Evolutionary conservation across 805 yeast species (phyloP).

Genomic region (Candida stauntonica): DNA sequence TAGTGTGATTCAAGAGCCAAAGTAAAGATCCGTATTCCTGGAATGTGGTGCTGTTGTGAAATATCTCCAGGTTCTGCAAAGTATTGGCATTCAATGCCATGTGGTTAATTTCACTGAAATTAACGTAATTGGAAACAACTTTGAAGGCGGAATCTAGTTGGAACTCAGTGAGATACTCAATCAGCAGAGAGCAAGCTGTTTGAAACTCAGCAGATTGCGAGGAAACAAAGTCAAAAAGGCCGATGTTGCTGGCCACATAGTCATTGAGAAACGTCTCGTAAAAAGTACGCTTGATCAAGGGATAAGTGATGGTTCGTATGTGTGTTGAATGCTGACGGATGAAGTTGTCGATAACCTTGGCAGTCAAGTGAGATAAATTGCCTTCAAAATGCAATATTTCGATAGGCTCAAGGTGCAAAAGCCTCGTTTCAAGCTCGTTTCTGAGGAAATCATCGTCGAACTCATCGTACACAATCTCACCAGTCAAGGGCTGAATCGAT

Average conservation of each 20-base stretch:
- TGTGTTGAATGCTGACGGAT: conserved; percentile 24
- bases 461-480: conserved; percentile 68
- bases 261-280: conserved; percentile 17
- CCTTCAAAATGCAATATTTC: conserved; percentile 56
- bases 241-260: conserved; percentile 8
- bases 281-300: conserved; percentile 12
- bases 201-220: conserved; percentile 25
- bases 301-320: conserved; percentile 16
- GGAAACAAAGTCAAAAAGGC: conserved; percentile 28
- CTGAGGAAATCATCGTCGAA: conserved; percentile 57
- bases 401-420: conserved; percentile 69
- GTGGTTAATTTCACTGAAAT: conserved; percentile 44
- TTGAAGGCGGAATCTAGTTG: conserved; percentile 52
- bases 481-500: conserved; percentile 68
- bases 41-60: conserved; percentile 55
- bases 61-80: conserved; percentile 68
- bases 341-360: conserved; percentile 18
- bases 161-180: conserved; percentile 58
- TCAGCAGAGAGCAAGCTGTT: conserved; percentile 41
- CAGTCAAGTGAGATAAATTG: conserved; percentile 23
- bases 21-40: conserved; percentile 63
- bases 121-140: conserved; percentile 44
- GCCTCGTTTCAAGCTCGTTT: conserved; percentile 68
- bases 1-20: conserved; percentile 79
- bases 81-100: conserved; percentile 64